Conservation (phyloP, 208 protist species). For the Acanthamoeba royreba region DNA sequence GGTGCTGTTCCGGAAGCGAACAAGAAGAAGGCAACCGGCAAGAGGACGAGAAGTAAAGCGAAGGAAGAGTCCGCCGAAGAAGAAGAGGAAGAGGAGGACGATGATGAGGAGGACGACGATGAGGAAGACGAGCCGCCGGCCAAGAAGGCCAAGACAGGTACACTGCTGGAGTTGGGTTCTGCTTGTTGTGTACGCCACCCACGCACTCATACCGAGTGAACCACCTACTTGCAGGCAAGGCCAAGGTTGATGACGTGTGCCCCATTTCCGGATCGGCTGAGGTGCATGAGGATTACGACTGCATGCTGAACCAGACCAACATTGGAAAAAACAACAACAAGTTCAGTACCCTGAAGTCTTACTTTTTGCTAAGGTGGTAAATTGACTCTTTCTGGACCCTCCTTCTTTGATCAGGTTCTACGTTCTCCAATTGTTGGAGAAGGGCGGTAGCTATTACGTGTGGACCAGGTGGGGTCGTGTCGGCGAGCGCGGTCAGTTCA, state of each 20-base stretch:
- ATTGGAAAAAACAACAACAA: constrained; percentile 82
- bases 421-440: constrained; percentile 77
- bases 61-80: neutral
- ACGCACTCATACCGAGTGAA: neutral
- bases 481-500: constrained; percentile 72
- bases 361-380: too few relatives aligned
- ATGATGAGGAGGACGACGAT: neutral
- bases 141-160: constrained; percentile 25
- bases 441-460: constrained; percentile 59
- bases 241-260: constrained; percentile 37
- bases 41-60: neutral
- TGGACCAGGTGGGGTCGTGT: constrained; percentile 82
- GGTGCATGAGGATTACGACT: constrained; percentile 42
- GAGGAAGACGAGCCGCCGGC: neutral
- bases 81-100: neutral
- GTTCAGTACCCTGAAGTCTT: too few relatives aligned
- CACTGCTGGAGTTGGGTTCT: neutral
- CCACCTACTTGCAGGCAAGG: neutral
- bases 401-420: too few relatives aligned
- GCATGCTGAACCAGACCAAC: constrained; percentile 85
- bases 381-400: too few relatives aligned
- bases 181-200: neutral
- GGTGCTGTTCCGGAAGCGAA: neutral
- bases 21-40: neutral
- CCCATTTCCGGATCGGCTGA: neutral